Base-by-base conservation (phyloP, 2,329 filamentous ascomycete genomes). In the Stemphylium beticola region DNA sequence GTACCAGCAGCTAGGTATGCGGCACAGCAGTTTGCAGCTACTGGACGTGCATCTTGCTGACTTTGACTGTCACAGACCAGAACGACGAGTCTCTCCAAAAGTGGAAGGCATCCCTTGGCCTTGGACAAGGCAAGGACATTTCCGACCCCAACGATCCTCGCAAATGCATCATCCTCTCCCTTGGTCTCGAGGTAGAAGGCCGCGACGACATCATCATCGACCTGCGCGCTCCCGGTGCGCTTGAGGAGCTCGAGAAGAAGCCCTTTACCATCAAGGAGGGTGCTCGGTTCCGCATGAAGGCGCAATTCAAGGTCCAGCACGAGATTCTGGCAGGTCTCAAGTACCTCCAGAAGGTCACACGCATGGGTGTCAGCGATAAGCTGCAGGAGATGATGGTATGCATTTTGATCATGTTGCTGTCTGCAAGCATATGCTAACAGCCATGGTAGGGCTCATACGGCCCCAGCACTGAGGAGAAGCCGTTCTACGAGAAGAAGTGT, bases 191-290 rank as follows among this genome's bases (percentile, higher is more conserved):
- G 62, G 87, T 92, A 31, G 84, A 89, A 61, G 93, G 91, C 55
- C 92, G 92, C 44, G 74, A 82, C 6, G 91, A 96, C 69, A 93
- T 97, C 69, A 89, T 89, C 66, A 93, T 99, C 77, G 92, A 98
- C 72, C 87, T 98, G 37, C 89, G 87, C 53, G 77, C 84, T 7
- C 83, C 90, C 18, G 90, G 88, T 54, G 87, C 90, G 58, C 84
- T 96, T 71, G 82, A 85, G 3, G 85, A 83, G 12, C 88, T 99
- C 64, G 96, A 96, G 82, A 84, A 91, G 73, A 89, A 95, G 75
- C 95, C 95, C 12, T 99, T 99, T 82, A 93, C 86, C 74, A 97
- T 99, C 82, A 99, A 98, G 84, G 95, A 98, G 78, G 92, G 92
- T 50, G 86, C 89, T 67, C 89, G 87, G 67, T 99, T 98, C 82